phyloP scores from a whole-genome alignment of 1,139 yeast species.

The Nakaseomyces glabratus region DNA sequence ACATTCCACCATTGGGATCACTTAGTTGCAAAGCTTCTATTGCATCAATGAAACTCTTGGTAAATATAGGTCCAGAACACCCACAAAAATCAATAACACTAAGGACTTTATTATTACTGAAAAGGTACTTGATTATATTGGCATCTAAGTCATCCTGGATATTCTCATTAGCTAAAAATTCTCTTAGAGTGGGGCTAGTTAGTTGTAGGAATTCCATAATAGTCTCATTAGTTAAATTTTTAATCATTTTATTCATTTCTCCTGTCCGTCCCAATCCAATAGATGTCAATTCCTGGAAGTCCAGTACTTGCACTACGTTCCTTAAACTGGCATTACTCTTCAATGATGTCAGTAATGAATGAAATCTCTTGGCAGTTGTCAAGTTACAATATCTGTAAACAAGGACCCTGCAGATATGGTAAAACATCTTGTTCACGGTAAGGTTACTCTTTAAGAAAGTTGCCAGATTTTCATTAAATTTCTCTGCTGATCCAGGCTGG shows the following conservation, averaged over 20 bases:
- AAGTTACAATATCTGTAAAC: slow-evolving; percentile 38
- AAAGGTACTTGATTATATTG: slow-evolving; percentile 47
- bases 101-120: slow-evolving; percentile 51
- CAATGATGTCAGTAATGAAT: slow-evolving; percentile 55
- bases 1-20: slow-evolving; percentile 6
- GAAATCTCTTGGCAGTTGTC: slow-evolving; percentile 76
- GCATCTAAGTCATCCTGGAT: slow-evolving; percentile 76
- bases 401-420: slow-evolving; percentile 31
- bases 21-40: slow-evolving; percentile 15
- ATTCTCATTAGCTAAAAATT: slow-evolving; percentile 76
- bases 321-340: slow-evolving; percentile 45
- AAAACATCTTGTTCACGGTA: slow-evolving; percentile 32
- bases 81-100: slow-evolving; percentile 85
- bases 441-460: slow-evolving; percentile 32
- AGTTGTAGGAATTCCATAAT: slow-evolving; percentile 51
- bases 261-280: slow-evolving; percentile 87
- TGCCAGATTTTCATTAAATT: slow-evolving; percentile 30
- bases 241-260: slow-evolving; percentile 82
- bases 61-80: slow-evolving; percentile 59
- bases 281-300: slow-evolving; percentile 82
- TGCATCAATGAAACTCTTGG: slow-evolving; percentile 44
- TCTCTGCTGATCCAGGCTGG: slow-evolving; percentile 32
- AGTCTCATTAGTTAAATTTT: slow-evolving; percentile 75
- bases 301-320: slow-evolving; percentile 63
- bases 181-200: slow-evolving; percentile 60